A percentile compares a stretch with the other conserved stretches of the same genome.
phyloP scores from a whole-genome alignment of 306 rosid species.

The Citrullus mucosospermus region DNA sequence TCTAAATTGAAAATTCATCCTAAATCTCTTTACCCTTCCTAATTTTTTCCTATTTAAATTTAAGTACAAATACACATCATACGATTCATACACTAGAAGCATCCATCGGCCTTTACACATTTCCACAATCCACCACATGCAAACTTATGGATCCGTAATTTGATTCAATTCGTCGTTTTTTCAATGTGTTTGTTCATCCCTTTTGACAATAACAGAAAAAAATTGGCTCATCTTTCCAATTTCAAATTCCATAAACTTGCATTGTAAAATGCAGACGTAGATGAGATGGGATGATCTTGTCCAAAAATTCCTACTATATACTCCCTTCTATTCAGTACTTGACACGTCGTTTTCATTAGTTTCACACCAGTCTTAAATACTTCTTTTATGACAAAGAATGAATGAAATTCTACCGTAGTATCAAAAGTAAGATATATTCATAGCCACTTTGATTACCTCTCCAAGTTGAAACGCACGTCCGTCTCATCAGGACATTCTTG shows the following conservation, averaged over 20 bases:
- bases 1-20: too few species aligned
- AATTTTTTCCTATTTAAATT: neutral
- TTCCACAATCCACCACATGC: neutral
- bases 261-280: too few species aligned
- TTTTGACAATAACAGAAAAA: neutral
- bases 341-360: too few species aligned
- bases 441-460: neutral
- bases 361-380: too few species aligned
- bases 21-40: too few species aligned
- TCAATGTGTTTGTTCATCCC: neutral
- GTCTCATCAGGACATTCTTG: neutral
- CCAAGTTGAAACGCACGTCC: neutral
- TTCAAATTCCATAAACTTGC: neutral
- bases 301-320: too few species aligned
- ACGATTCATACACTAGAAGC: neutral
- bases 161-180: neutral
- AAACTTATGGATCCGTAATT: neutral
- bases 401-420: too few species aligned
- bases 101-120: neutral
- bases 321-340: too few species aligned
- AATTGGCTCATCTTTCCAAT: neutral
- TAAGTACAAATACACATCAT: neutral
- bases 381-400: too few species aligned
- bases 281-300: too few species aligned
- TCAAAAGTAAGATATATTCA: neutral